Evolutionary conservation across 495 filamentous ascomycete genomes (phyloP), one percentile per base, ranked within the genome.

Genomic region (Cetradonia linearis): DNA sequence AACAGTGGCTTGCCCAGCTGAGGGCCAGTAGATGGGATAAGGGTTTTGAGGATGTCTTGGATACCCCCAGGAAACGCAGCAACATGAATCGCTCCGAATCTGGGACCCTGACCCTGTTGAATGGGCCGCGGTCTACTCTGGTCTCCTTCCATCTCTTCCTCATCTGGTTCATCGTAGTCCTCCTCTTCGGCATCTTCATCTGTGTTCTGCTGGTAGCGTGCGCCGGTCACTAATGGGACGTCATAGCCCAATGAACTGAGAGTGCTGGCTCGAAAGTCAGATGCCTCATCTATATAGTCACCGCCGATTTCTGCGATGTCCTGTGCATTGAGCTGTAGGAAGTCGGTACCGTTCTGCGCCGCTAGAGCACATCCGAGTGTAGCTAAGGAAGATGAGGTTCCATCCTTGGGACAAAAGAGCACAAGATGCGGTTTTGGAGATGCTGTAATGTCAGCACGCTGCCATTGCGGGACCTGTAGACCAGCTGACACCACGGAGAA

Each of bases 271-370:
- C 74, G 46, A 66, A 71, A 56, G 64, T 74, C 71, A 14, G 72
- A 69, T 28, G 74, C 65, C 52, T 94, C 88, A 40, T 86, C 81
- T 27, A 88, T 61, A 67, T 88, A 88, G 64, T 85, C 79, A 33
- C 83, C 87, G 44, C 86, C 80, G 44, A 97, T 74, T 58, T 90
- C 77, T 16, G 89, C 87, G 63, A 98, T 77, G 69, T 90, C 88
- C 62, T 87, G 83, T 16, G 90, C 84, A 70, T 86, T 83, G 16
- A 98, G 71, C 27, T 81, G 79, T 37, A 98, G 73, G 6, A 96
- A 68, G 69, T 97, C 88, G n/a, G 91, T 84, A 36, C 74, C 72
- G 14, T 86, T 60, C 20, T 81, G 75, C 13, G 72, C 67, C 2
- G 89, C 86, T 34, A 88, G 70, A 33, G 70, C 73, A 48, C 79